Percentiles rank a stretch among this genome's conserved stretches.
These are phyloP conservation scores for Podospora conica DNA, from an alignment of 495 filamentous ascomycete genomes.

Conservation along the genomic window DNA sequence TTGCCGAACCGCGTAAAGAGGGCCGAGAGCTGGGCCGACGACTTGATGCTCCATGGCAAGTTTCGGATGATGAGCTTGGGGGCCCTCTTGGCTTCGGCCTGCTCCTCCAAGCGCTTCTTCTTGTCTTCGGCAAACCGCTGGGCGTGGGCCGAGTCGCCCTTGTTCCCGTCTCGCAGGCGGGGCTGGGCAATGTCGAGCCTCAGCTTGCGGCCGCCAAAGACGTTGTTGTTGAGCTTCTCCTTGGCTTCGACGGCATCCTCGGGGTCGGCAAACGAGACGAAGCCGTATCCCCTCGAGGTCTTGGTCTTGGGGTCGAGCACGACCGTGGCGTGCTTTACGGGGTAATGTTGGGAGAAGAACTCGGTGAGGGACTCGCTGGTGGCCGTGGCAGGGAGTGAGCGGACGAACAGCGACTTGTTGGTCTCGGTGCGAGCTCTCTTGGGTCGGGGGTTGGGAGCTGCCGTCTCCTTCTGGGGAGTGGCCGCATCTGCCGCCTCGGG, in stretches of 20 bases:
- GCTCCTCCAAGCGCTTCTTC: conserved; percentile 49
- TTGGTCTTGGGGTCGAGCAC: conserved; percentile 78
- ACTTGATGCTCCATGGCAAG: conserved; percentile 91
- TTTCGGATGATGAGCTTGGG: conserved; percentile 92
- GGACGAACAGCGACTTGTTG: conserved; percentile 77
- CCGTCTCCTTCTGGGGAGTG: conserved; percentile 12
- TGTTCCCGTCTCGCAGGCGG: conserved; percentile 61
- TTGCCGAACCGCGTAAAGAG: conserved; percentile 86
- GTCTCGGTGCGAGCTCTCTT: conserved; percentile 44
- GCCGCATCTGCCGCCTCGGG: conserved; percentile 6
- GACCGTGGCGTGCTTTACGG: conserved; percentile 87
- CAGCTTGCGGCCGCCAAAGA: conserved; percentile 72
- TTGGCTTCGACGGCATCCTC: conserved; percentile 80
- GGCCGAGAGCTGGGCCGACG: conserved; percentile 64
- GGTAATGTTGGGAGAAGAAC: conserved; percentile 88
- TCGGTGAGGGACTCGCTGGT: conserved; percentile 80
- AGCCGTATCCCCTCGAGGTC: conserved; percentile 83
- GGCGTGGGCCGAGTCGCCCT: conserved; percentile 30
- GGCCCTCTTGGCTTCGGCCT: conserved; percentile 50
- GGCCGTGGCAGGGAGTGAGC: conserved; percentile 67
- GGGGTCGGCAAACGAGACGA: conserved; percentile 90
- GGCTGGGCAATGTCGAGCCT: conserved; percentile 82
- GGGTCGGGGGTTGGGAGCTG: conserved; percentile 24
- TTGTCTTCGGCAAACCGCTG: conserved; percentile 43
- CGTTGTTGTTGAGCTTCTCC: conserved; percentile 66